Evolutionary conservation across 2,329 filamentous ascomycete species (phyloP), one percentile per base, ranked within the genome.

Genomic region (Pyrenochaeta sp.): DNA sequence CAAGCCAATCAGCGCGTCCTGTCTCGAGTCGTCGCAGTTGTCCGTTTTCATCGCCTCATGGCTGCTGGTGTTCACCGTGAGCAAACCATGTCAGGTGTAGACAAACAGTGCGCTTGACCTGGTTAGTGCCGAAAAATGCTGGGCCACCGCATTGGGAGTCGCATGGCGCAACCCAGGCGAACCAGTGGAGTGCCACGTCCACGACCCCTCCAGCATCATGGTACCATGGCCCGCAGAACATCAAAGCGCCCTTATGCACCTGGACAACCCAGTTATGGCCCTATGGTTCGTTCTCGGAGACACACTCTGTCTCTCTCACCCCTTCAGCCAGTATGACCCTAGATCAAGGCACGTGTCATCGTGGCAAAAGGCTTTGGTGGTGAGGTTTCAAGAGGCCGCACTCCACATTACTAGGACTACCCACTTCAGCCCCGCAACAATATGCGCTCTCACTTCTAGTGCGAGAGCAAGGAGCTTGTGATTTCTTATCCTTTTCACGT

Each of bases 101-200:
- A 58, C 53, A 59, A 52, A 47, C 37, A 51, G 59, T 50, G 60
- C 52, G 61, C 53, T 59, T 58, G 61, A 58, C 55, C 52, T 63
- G 60, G 47, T 44, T 60, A 55, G 62, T 58, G 58, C 66, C 57
- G n/a, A 52, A 54, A 54, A 56, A 50, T 56, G 57, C 54, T 63
- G 61, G 63, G 56, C 63, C 56, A 59, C 54, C 56, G 66, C 62
- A 60, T 66, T 60, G 59, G 36, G 48, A 44, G 45, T 30, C 50
- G 54, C 54, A 56, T 55, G 51, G 51, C 51, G 35, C 47, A 58
- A 46, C 45, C 55, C 43, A 49, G 43, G 49, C 60, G 59, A 63
- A 58, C 56, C 55, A 66, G 63, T 60, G 56, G 63, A 60, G 61
- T 56, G 65, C 60, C 60, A 62, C 52, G 49, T 60, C 55, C 40